phyloP scores from a whole-genome alignment of 2,329 filamentous ascomycete genomes.

The Waltergamsia citrina region DNA sequence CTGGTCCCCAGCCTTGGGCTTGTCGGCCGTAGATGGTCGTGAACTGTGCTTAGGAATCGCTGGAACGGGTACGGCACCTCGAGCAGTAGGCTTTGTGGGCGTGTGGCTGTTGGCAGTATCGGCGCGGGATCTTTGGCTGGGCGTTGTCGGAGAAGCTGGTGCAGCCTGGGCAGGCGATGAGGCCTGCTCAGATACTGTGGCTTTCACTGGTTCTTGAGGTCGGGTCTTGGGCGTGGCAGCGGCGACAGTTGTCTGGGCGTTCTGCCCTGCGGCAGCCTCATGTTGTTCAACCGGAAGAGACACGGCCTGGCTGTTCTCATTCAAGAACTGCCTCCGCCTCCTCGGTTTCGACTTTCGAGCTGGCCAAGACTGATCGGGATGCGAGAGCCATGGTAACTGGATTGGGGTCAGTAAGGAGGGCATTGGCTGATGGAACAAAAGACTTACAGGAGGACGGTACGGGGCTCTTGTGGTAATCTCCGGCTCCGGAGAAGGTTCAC shows the following conservation, averaged over 20 bases:
- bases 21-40: constrained; percentile 10
- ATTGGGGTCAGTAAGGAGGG: background rate
- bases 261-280: constrained; percentile 13
- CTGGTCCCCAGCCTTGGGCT: constrained; percentile 5
- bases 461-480: constrained; percentile 11
- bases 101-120: constrained; percentile 12
- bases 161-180: constrained; percentile 15
- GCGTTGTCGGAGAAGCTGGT: constrained; percentile 24
- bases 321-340: constrained; percentile 31
- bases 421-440: background rate
- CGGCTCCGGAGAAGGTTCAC: constrained; percentile 5
- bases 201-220: constrained; percentile 8
- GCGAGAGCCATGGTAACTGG: constrained; percentile 50
- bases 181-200: background rate
- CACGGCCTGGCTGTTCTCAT: constrained; percentile 25
- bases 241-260: constrained; percentile 1
- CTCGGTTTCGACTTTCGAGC: constrained; percentile 22
- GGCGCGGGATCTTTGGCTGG: constrained; percentile 15
- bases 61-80: constrained; percentile 22
- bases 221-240: constrained; percentile 2
- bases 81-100: constrained; percentile 6
- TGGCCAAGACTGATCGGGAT: constrained; percentile 42
- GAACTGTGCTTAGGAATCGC: constrained; percentile 29
- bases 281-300: constrained; percentile 31
- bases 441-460: constrained; percentile 43